Evolutionary conservation across 306 rosid species (phyloP).

Genomic region (Castanea sativa): DNA sequence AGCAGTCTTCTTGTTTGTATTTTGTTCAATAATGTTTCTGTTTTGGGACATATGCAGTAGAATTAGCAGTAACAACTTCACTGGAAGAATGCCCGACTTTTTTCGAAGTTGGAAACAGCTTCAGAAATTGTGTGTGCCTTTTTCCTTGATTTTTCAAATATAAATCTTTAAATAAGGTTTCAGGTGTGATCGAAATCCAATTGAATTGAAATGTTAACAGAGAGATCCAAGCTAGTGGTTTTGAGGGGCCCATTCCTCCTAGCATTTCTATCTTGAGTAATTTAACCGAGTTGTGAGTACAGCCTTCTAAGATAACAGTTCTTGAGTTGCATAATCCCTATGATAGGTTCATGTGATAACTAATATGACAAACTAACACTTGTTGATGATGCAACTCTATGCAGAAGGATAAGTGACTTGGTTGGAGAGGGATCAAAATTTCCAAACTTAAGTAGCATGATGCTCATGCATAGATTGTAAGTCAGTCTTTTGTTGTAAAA

Average conservation of each 20-base stretch:
- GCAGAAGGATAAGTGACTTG: slow-evolving; percentile 34
- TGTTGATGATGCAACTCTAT: not conserved
- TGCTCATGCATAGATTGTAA: not conserved
- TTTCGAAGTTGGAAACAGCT: slow-evolving; percentile 13
- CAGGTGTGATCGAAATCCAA: not conserved
- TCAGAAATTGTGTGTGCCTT: not conserved
- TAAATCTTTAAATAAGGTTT: not conserved
- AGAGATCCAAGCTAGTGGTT: slow-evolving; percentile 34
- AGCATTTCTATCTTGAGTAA: slow-evolving; percentile 21
- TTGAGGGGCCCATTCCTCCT: slow-evolving; percentile 27
- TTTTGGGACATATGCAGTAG: not conserved
- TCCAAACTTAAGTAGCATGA: slow-evolving; percentile 12
- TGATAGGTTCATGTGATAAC: not conserved
- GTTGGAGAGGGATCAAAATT: slow-evolving; percentile 12
- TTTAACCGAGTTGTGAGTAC: slow-evolving; percentile 24
- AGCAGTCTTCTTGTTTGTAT: not conserved
- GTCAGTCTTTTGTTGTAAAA: not conserved
- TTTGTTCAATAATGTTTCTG: not conserved
- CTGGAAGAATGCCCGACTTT: slow-evolving; percentile 26
- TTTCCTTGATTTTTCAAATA: too few species aligned
- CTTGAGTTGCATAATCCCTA: not conserved
- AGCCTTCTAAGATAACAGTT: not conserved
- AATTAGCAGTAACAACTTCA: slow-evolving; percentile 36
- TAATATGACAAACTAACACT: not conserved
- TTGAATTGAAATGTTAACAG: not conserved